Base-by-base conservation (phyloP, 257 asterid species). In the Sherardia arvensis region DNA sequence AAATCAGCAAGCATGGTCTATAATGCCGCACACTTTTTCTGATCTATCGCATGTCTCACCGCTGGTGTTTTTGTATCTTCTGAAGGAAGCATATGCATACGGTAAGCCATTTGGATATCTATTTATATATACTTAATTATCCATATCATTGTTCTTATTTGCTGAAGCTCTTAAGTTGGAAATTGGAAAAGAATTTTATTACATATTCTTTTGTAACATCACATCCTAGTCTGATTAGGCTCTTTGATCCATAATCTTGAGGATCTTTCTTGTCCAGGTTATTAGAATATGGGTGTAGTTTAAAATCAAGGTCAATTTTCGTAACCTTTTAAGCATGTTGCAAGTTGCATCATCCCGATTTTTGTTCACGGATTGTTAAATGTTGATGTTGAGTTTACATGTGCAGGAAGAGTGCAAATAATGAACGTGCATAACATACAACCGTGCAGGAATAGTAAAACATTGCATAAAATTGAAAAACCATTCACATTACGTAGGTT, bases 11-110 rank as follows among this genome's bases (percentile, higher is more conserved):
- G 67, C 73, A 8, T 65, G 65, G 77, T 51, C 83, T 22, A 53
- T 93, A 49, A 77, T 86, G 32, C 75, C 71, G 78, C 97, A 90
- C 73, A 84, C 90, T 30, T 85, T 79, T 75, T 80, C 72, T 68
- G 87, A 93, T 84, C 88, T 85, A 72, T 79, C 94, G 45, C 87
- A 77, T 78, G 90, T 87, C 77, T 76, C 95, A 48, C 96, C 99
- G 8, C 43, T 87, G 79, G 91, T 90, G 66, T 93, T 90, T 76
- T 65, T 90, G 74, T 80, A 81, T 78, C 95, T 93, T 65, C 80
- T 93, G 36, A 87, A 78, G 75, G 87, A 67, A 75, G 87, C 95
- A 72, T 93, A 93, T 80, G 63, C 70, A 68, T 70, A 71, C 40
- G 97, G 97, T 89, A 73, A 58, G 47, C 66, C 80, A 74, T 57